Conservation (phyloP, 805 yeast genomes). For the Ascoidea rubescens region DNA sequence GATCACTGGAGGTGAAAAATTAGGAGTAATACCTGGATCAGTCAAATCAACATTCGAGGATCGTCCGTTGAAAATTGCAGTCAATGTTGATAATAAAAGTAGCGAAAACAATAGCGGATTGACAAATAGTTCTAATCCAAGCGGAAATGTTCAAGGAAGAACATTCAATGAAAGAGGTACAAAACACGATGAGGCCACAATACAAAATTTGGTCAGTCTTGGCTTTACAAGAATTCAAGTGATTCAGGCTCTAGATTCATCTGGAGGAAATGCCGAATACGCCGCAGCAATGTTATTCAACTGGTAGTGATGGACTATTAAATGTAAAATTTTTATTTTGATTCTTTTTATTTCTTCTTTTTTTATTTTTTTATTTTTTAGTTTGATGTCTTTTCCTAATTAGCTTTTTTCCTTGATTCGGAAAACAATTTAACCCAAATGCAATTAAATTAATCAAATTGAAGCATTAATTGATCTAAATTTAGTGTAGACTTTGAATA, state of each 20-base stretch:
- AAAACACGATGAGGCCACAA: conserved; percentile 20
- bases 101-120: conserved; percentile 5
- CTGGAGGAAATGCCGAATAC: conserved; percentile 68
- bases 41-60: conserved; percentile 1
- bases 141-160: neutral
- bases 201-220: conserved; percentile 39
- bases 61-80: neutral
- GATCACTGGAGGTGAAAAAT: conserved; percentile 21
- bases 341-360: too few relatives aligned
- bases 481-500: too few relatives aligned
- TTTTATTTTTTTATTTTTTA: too few relatives aligned
- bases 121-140: neutral
- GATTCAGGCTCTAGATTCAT: conserved; percentile 43
- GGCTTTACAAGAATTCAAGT: conserved; percentile 65
- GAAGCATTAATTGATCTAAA: too few relatives aligned
- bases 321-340: too few relatives aligned
- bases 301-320: too few relatives aligned
- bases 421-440: too few relatives aligned
- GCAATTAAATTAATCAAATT: too few relatives aligned
- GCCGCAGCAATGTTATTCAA: conserved; percentile 71
- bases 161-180: conserved; percentile 1
- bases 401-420: too few relatives aligned
- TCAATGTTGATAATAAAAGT: conserved; percentile 3
- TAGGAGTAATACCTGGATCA: conserved; percentile 2
- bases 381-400: too few relatives aligned